Percentiles rank a stretch among this genome's conserved stretches.
Evolutionary conservation across 208 protist genomes (phyloP).

Genomic region (Trichomonas vaginalis): DNA sequence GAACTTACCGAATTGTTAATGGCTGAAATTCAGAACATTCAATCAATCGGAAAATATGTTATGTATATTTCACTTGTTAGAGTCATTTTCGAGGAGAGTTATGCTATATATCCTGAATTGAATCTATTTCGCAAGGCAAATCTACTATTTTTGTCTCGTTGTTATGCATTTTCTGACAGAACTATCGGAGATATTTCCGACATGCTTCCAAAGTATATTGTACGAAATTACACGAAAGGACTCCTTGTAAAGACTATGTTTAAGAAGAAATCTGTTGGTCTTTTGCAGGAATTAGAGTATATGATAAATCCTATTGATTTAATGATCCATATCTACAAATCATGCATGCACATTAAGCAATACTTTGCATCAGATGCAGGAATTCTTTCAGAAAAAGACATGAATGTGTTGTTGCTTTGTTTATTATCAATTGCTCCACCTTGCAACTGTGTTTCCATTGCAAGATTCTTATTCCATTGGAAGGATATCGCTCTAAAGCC

Average conservation of each 20-base stretch:
- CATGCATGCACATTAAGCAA: neutral
- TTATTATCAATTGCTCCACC: neutral
- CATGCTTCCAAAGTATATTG: neutral
- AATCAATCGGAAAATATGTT: neutral
- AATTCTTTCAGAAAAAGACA: neutral
- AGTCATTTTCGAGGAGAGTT: neutral
- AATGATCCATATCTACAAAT: neutral
- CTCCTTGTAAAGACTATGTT: neutral
- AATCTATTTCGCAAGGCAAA: neutral
- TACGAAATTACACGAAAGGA: neutral
- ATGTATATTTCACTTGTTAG: neutral
- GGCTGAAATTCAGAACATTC: neutral
- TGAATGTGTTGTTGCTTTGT: neutral
- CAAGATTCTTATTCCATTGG: neutral
- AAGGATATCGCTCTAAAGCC: neutral
- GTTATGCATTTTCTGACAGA: neutral
- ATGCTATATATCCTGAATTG: neutral
- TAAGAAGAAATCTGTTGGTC: neutral
- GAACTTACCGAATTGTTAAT: neutral
- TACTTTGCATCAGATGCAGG: neutral
- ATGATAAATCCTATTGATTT: neutral
- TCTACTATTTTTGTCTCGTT: neutral
- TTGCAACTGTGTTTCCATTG: neutral
- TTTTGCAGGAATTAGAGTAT: neutral
- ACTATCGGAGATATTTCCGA: neutral